A percentile compares a stretch with the other conserved stretches of the same genome.
Conservation (phyloP, 331 rosid genomes). For the Cydonia oblonga region DNA sequence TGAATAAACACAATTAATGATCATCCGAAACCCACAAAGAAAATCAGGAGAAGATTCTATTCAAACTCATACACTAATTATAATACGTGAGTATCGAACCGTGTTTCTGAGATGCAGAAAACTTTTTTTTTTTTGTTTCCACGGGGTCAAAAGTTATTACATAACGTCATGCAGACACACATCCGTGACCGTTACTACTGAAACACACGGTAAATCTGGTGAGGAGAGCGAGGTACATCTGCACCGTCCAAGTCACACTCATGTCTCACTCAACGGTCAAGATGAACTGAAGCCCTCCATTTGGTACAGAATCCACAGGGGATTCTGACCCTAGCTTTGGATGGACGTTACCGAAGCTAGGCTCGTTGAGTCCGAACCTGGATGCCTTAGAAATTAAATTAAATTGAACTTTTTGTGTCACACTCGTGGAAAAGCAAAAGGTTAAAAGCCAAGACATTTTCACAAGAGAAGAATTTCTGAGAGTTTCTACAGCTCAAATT, state of each 20-base stretch:
- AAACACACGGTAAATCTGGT: no score
- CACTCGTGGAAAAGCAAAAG: background rate
- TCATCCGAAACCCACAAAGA: fast-evolving
- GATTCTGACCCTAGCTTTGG: background rate
- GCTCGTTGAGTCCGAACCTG: conserved; percentile 10
- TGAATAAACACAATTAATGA: no score
- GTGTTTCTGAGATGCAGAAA: no score
- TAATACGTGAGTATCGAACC: no score
- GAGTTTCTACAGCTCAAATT: background rate
- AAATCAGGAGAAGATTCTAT: fast-evolving
- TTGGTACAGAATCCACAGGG: background rate
- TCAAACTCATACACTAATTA: no score
- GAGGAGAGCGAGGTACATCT: background rate
- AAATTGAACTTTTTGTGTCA: background rate
- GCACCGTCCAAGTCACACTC: background rate
- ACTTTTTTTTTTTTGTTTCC: no score
- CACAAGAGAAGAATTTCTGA: background rate
- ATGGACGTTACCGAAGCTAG: background rate
- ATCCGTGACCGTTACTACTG: no score
- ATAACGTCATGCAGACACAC: no score
- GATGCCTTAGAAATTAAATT: background rate
- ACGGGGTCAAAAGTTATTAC: no score
- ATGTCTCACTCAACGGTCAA: background rate
- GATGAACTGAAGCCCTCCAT: background rate
- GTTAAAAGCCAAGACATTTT: background rate